phyloP scores from a whole-genome alignment of 345 rosid species.

The Geranium rotundifolium region DNA sequence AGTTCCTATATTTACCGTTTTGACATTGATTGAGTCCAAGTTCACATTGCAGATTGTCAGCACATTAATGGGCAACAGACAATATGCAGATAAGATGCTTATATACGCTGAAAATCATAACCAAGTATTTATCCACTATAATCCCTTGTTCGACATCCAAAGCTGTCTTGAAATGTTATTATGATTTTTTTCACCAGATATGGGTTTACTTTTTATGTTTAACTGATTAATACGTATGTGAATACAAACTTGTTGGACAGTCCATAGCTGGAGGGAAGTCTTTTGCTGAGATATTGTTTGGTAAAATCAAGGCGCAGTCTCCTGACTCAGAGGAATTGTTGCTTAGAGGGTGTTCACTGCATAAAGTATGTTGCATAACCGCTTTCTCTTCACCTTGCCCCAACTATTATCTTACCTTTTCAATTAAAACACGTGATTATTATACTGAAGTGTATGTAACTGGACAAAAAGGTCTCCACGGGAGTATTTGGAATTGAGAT shows the following conservation, averaged over 20 bases:
- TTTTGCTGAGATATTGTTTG: conserved; percentile 77
- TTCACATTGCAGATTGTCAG: conserved; percentile 52
- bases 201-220: conserved; percentile 4
- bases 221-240: conserved; percentile 5
- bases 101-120: conserved; percentile 70
- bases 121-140: conserved; percentile 45
- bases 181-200: conserved; percentile 1
- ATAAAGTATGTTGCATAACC: conserved; percentile 37
- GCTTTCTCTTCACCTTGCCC: conserved; percentile 2
- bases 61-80: conserved; percentile 56
- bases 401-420: not conserved
- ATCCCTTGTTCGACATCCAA: conserved; percentile 8
- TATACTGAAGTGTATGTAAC: too few relatives aligned
- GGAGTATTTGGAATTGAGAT: too few relatives aligned
- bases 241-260: conserved; percentile 26
- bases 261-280: conserved; percentile 90
- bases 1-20: not conserved
- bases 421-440: not conserved
- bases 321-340: conserved; percentile 33
- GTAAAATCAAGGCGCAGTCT: conserved; percentile 41
- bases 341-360: conserved; percentile 56
- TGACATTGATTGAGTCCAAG: not conserved
- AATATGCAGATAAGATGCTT: conserved; percentile 72
- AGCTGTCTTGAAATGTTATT: conserved; percentile 9
- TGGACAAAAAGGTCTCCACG: too few relatives aligned